These are phyloP conservation scores for Solanum pinnatisectum DNA, from an alignment of 257 asterid genomes.

Conservation along the genomic window DNA sequence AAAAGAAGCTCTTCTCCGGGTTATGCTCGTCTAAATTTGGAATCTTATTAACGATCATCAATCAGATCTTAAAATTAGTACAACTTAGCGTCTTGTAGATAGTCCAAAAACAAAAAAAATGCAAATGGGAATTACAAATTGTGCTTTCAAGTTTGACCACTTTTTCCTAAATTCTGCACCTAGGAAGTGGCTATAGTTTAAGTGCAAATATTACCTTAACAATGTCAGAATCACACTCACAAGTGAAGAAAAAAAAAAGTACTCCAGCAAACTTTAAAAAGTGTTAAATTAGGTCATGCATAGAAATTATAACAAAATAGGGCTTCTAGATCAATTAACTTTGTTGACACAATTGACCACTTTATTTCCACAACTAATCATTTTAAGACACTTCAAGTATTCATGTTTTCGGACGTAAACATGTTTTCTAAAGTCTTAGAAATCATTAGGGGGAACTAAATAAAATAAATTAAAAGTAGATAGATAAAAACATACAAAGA, in stretches of 20 bases:
- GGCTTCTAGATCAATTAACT: background rate
- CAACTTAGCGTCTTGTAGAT: background rate
- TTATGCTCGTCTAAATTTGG: background rate
- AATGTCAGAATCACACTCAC: background rate
- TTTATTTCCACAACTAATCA: background rate
- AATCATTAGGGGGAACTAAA: background rate
- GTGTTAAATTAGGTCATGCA: background rate
- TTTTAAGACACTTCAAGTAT: background rate
- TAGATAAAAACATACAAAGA: background rate
- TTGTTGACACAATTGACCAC: background rate
- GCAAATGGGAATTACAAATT: background rate
- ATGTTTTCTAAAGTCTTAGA: background rate
- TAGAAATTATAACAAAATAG: background rate
- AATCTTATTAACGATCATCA: background rate
- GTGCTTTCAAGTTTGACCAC: background rate
- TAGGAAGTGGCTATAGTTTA: background rate
- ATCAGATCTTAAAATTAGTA: background rate
- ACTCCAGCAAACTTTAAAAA: background rate
- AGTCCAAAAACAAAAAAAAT: background rate
- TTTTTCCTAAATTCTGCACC: background rate
- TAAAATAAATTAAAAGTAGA: background rate
- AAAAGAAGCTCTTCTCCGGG: background rate
- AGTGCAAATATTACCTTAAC: background rate
- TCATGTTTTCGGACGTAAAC: background rate
- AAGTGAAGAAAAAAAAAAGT: background rate